Percentiles rank a stretch among this genome's conserved stretches.
Evolutionary conservation across 2,329 filamentous ascomycete genomes (phyloP).

Genomic region (Paecilomyces formosus): DNA sequence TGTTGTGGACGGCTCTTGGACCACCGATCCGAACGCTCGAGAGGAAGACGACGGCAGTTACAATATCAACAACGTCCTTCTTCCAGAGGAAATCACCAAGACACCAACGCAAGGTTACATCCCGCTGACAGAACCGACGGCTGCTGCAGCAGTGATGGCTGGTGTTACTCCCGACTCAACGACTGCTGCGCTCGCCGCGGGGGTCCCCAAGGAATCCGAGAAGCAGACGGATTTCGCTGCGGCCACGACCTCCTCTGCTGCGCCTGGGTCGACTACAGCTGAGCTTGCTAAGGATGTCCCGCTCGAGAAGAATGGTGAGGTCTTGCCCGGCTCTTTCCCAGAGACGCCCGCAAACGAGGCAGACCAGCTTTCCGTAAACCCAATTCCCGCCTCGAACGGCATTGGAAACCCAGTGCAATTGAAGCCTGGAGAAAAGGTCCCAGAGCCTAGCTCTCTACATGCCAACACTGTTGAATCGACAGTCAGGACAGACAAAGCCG

Average conservation of each 20-base stretch:
- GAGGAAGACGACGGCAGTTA: constrained; percentile 75
- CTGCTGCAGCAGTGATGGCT: constrained; percentile 36
- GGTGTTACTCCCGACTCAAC: constrained; percentile 63
- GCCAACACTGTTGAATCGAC: constrained; percentile 63
- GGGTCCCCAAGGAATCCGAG: constrained; percentile 22
- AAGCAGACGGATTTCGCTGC: constrained; percentile 14
- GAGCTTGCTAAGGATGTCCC: constrained; percentile 61
- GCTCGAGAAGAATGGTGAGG: constrained; percentile 44
- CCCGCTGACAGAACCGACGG: constrained; percentile 5
- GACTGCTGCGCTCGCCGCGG: constrained; percentile 49
- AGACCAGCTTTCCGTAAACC: constrained; percentile 43
- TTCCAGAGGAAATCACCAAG: constrained; percentile 59
- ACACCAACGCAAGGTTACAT: constrained; percentile 4
- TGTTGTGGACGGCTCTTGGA: constrained; percentile 89
- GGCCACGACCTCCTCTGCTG: constrained; percentile 56
- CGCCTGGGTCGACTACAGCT: constrained; percentile 63
- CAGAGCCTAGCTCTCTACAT: constrained; percentile 56
- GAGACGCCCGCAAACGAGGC: constrained; percentile 56
- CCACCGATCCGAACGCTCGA: constrained; percentile 69
- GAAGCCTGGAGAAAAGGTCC: constrained; percentile 72
- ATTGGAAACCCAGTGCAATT: constrained; percentile 72
- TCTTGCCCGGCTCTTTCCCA: constrained; percentile 62
- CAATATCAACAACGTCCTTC: constrained; percentile 90
- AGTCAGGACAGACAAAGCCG: constrained; percentile 65
- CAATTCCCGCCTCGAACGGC: constrained; percentile 51